phyloP scores from a whole-genome alignment of 202 grass and related monocot species.

The Schoenoplectus tabernaemontani region DNA sequence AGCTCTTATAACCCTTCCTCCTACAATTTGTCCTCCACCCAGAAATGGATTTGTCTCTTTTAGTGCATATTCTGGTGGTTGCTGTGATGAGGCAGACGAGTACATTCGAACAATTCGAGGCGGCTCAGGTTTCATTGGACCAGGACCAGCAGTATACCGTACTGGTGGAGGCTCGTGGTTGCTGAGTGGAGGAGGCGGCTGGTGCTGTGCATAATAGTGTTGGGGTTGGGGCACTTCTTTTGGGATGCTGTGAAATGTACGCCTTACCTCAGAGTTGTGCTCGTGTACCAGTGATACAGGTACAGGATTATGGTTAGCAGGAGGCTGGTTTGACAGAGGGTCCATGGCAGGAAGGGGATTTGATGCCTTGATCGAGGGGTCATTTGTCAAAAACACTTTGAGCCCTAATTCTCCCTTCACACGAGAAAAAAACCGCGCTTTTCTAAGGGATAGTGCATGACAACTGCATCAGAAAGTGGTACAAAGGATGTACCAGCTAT shows the following conservation, averaged over 20 bases:
- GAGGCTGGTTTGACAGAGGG: conserved; percentile 45
- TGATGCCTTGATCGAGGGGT: conserved; percentile 68
- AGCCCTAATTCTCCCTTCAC: conserved; percentile 80
- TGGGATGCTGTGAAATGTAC: conserved; percentile 55
- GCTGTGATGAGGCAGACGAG: conserved; percentile 64
- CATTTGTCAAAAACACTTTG: conserved; percentile 86
- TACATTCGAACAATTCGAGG: conserved; percentile 73
- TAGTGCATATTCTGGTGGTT: conserved; percentile 79
- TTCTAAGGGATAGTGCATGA: conserved; percentile 86
- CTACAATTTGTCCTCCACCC: conserved; percentile 88
- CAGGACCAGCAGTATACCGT: conserved; percentile 35
- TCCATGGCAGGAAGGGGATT: conserved; percentile 68
- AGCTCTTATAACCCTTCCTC: conserved; percentile 69
- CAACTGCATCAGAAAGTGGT: conserved; percentile 53
- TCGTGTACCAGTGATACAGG: not conserved
- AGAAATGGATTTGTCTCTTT: conserved; percentile 93
- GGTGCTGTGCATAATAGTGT: conserved; percentile 46
- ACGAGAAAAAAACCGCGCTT: conserved; percentile 84
- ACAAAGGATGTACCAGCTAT: conserved; percentile 91
- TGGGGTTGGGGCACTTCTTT: conserved; percentile 43
- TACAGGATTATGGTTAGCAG: conserved; percentile 21
- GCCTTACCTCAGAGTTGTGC: conserved; percentile 18
- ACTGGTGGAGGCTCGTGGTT: conserved; percentile 36
- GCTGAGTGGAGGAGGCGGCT: conserved; percentile 34
- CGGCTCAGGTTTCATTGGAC: conserved; percentile 51